These are phyloP conservation scores for Penicillium corylophilum DNA, from an alignment of 2,329 filamentous ascomycete species.

Conservation along the genomic window DNA sequence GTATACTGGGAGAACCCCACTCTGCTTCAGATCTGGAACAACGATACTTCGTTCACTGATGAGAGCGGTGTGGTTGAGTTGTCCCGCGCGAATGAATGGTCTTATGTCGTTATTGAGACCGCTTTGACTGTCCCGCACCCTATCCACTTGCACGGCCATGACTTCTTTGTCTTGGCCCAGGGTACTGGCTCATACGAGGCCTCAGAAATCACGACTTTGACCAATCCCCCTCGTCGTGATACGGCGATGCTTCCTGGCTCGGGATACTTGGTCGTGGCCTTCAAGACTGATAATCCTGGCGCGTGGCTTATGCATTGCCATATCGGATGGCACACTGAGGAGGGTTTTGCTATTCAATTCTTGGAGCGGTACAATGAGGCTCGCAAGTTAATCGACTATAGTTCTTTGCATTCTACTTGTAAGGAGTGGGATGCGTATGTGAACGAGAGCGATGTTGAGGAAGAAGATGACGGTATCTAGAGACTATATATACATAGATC, in stretches of 20 bases:
- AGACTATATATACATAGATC: too few species aligned
- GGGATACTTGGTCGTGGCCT: slow-evolving; percentile 4
- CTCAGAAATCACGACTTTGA: not conserved
- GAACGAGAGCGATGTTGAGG: too few species aligned
- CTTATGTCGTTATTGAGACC: slow-evolving; percentile 6
- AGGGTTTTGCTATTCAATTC: slow-evolving; percentile 13
- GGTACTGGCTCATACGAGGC: not conserved
- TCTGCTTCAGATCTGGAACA: slow-evolving; percentile 15
- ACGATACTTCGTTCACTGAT: not conserved
- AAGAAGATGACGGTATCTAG: too few species aligned
- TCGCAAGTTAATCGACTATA: too few species aligned
- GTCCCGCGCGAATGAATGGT: not conserved
- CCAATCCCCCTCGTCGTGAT: slow-evolving; percentile 2
- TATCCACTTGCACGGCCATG: slow-evolving; percentile 11
- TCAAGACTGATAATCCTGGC: slow-evolving; percentile 12
- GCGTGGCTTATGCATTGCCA: slow-evolving; percentile 16
- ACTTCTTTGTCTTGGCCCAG: slow-evolving; percentile 5
- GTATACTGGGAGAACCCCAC: slow-evolving; percentile 5
- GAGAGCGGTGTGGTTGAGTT: slow-evolving; percentile 3
- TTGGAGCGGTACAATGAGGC: slow-evolving; percentile 2
- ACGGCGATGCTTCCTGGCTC: slow-evolving; percentile 1
- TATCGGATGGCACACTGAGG: slow-evolving; percentile 13
- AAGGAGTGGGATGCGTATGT: too few species aligned
- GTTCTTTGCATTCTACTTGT: too few species aligned
- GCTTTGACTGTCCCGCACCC: slow-evolving; percentile 3